A percentile compares a stretch with the other conserved stretches of the same genome.
phyloP scores from a whole-genome alignment of 306 rosid genomes.

The Prunus davidiana region DNA sequence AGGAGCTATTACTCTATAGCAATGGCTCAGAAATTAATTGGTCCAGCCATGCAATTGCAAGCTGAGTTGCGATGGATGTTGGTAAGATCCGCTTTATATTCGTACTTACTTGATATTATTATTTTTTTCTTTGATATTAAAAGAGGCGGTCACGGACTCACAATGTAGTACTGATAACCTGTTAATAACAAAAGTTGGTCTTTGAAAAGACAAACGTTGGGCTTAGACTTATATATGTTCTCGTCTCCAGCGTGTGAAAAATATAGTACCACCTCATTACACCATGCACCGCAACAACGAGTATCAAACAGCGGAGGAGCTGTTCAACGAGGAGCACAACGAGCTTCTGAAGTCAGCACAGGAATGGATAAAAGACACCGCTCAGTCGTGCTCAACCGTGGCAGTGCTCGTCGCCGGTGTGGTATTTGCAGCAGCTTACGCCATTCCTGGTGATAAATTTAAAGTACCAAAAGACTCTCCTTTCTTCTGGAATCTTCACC shows the following conservation, averaged over 20 bases:
- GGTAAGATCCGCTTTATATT: neutral
- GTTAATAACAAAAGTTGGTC: too few relatives aligned
- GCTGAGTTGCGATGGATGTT: neutral
- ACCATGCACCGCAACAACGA: conserved; percentile 1
- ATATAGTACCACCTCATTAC: neutral
- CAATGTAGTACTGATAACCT: too few relatives aligned
- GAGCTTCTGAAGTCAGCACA: conserved; percentile 14
- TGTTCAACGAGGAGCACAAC: conserved; percentile 1
- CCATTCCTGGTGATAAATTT: conserved; percentile 10
- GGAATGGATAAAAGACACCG: conserved; percentile 20
- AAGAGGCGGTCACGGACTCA: too few relatives aligned
- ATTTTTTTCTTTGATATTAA: too few relatives aligned
- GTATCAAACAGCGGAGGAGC: neutral
- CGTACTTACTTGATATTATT: too few relatives aligned
- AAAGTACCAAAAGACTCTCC: neutral
- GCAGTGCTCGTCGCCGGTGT: conserved; percentile 33
- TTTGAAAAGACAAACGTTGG: too few relatives aligned
- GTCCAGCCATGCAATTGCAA: neutral
- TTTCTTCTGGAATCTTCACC: conserved; percentile 31
- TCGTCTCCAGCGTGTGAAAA: conserved; percentile 26
- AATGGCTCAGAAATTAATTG: neutral
- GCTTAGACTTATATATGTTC: neutral
- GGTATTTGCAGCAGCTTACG: conserved; percentile 33
- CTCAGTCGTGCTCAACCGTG: conserved; percentile 33
- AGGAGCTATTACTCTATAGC: neutral